These are phyloP conservation scores for Rhodotorula sp. DNA, from an alignment of 1,284 basidiomycete genomes.

Conservation along the genomic window DNA sequence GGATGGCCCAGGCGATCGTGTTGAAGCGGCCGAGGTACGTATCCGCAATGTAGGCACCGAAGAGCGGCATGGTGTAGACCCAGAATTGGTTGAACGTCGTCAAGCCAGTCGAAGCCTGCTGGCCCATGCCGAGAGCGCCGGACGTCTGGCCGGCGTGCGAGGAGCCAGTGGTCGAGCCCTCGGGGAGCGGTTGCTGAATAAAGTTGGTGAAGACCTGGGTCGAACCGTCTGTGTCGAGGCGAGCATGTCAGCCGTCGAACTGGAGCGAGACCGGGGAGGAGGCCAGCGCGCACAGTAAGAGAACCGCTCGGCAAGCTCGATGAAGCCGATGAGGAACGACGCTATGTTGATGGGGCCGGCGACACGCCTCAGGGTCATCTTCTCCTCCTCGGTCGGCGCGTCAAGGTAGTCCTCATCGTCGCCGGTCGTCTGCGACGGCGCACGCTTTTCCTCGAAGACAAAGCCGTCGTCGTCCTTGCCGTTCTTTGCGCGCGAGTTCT, in stretches of 20 bases:
- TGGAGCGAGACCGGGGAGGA: no score
- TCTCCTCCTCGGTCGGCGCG: conserved; percentile 21
- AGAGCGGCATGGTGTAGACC: conserved; percentile 44
- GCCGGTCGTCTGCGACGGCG: conserved; percentile 1
- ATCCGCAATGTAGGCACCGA: conserved; percentile 50
- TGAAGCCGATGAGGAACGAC: conserved; percentile 30
- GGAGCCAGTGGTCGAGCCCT: conserved; percentile 35
- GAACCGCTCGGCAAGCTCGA: conserved; percentile 69
- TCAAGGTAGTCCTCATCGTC: background rate
- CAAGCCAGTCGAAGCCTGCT: conserved; percentile 51
- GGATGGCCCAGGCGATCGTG: conserved; percentile 51
- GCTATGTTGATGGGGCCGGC: conserved; percentile 18
- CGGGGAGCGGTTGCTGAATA: conserved; percentile 47
- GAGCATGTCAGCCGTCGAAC: background rate
- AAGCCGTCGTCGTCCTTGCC: conserved; percentile 9
- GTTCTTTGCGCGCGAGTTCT: background rate
- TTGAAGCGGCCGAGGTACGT: conserved; percentile 54
- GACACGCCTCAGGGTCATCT: conserved; percentile 17
- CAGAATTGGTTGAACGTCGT: conserved; percentile 41
- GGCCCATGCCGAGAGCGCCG: conserved; percentile 55
- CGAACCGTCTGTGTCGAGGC: background rate
- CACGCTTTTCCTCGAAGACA: conserved; percentile 13
- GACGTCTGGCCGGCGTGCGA: conserved; percentile 14
- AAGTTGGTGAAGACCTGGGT: conserved; percentile 44
- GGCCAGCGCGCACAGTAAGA: conserved; percentile 59